Evolutionary conservation across 805 yeast genomes (phyloP).

Genomic region (Kluyveromyces aestuarii): DNA sequence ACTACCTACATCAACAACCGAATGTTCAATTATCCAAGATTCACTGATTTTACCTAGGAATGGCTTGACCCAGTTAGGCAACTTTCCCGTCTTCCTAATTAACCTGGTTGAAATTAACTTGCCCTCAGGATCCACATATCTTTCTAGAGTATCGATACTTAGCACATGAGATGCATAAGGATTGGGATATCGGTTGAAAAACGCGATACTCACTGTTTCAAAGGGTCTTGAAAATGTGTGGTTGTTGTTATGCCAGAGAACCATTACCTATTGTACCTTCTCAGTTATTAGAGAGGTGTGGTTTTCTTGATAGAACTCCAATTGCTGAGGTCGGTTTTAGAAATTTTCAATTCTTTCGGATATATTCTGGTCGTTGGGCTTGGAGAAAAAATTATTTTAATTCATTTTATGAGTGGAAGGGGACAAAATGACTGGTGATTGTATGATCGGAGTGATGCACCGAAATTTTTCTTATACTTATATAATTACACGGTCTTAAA

Average conservation of each 20-base stretch:
- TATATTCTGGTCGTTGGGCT: no score
- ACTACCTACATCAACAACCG: conserved; percentile 55
- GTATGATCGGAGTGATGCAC: background rate
- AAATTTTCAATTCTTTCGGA: no score
- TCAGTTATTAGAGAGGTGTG: background rate
- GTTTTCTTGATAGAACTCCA: no score
- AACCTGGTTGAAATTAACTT: conserved; percentile 63
- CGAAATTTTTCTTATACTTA: background rate
- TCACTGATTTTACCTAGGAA: conserved; percentile 61
- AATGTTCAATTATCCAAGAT: conserved; percentile 74
- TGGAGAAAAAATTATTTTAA: background rate
- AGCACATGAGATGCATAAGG: conserved; percentile 83
- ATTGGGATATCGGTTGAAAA: conserved; percentile 60
- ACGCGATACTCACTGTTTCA: conserved; percentile 64
- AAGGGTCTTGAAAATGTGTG: conserved; percentile 59
- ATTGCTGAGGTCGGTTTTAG: no score
- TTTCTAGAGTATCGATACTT: conserved; percentile 68
- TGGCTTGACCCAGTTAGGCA: conserved; percentile 73
- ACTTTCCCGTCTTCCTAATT: conserved; percentile 66
- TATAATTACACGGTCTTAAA: background rate
- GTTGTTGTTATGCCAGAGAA: conserved; percentile 46
- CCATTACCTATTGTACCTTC: conserved; percentile 36
- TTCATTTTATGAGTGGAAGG: background rate
- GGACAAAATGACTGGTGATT: background rate
- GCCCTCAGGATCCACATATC: conserved; percentile 51